Evolutionary conservation across 805 yeast genomes (phyloP), one percentile per base, ranked within the genome.

Genomic region (Lachancea thermotolerans): DNA sequence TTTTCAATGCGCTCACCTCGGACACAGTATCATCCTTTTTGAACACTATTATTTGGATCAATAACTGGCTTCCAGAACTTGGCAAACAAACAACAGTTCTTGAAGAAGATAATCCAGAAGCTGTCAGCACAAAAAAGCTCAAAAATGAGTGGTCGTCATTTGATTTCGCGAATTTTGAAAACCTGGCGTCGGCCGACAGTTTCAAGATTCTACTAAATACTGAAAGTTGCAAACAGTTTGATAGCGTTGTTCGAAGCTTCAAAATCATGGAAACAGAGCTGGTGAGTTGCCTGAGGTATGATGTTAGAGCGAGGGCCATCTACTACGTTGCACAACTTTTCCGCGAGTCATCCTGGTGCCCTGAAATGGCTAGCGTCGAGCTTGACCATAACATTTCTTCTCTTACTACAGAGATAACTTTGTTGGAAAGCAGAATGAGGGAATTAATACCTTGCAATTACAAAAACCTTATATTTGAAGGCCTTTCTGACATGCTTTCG

Each of bases 61-160:
- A 77, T 35, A 54, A 67, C 14, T 81, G 89, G 85, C 68, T 85
- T 37, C 82, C 85, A 0, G 57, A 57, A 4, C 62, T 81, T 21
- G 25, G 25, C 25, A 21, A 21, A 21, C 25, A 21, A 21, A 21
- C 25, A 4, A 21, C 25, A 21, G 25, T 21, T 21, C 7, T 21
- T 21, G 25, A 21, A 4, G 25, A 21, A 21, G 6, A 21, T 4
- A 21, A 4, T 21, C 7, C 7, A 21, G 25, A 21, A 21, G 25
- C 25, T 21, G 25, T 21, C 14, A 37, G 31, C 15, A 44, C 51
- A 3, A 45, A 44, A 3, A 59, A 60, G 38, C 46, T 69, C 11
- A 60, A 70, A 39, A 55, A 53, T 18, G 55, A 57, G 32, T 70
- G 73, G 73, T 57, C 71, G n/a, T 65, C 69, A 47, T 67, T 65